Percentiles rank a stretch among this genome's conserved stretches.
Evolutionary conservation across 2,329 filamentous ascomycete species (phyloP).

Genomic region (Aspergillus texensis): DNA sequence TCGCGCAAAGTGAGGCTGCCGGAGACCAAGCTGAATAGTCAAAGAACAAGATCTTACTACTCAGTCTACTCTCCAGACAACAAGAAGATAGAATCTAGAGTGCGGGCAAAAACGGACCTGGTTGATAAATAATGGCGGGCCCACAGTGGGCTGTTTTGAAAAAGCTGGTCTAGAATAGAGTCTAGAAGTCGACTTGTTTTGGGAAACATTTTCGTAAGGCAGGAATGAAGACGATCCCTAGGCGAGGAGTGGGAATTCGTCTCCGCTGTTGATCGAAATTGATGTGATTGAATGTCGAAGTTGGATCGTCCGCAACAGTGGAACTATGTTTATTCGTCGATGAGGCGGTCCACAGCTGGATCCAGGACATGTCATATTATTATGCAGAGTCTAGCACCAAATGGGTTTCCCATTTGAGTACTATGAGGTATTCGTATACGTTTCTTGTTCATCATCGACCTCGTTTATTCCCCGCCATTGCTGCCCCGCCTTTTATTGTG

Average conservation of each 20-base stretch:
- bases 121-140: not conserved
- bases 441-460: slow-evolving; percentile 10
- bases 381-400: slow-evolving; percentile 3
- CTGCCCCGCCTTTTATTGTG: slow-evolving; percentile 3
- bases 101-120: not conserved
- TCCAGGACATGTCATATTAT: slow-evolving; percentile 10
- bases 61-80: not conserved
- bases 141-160: not conserved
- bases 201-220: not conserved
- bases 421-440: slow-evolving; percentile 8
- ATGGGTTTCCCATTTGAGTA: not conserved
- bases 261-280: slow-evolving; percentile 4
- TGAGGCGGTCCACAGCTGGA: not conserved
- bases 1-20: not conserved
- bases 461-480: slow-evolving; percentile 1
- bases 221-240: slow-evolving; percentile 9
- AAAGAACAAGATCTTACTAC: not conserved
- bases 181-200: not conserved
- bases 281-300: not conserved
- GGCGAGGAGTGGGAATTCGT: slow-evolving; percentile 2
- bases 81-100: not conserved
- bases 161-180: not conserved
- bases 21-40: not conserved
- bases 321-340: not conserved
- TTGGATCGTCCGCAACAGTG: not conserved